phyloP scores from a whole-genome alignment of 2,329 filamentous ascomycete genomes.

The Xylariaceae sp. region DNA sequence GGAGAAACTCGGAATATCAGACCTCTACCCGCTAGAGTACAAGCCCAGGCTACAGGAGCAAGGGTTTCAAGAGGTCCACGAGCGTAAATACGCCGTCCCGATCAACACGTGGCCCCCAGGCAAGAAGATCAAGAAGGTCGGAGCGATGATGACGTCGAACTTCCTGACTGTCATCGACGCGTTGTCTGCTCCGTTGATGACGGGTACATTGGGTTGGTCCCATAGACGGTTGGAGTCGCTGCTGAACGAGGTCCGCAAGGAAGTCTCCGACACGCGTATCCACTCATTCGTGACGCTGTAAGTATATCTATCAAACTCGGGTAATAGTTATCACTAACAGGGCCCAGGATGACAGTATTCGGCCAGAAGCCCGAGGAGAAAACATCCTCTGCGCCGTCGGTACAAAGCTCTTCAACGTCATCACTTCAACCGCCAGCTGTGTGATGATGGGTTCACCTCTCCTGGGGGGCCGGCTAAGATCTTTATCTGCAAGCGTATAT shows the following conservation, averaged over 20 bases:
- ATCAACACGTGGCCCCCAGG: conserved; percentile 37
- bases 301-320: neutral
- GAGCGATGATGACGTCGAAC: conserved; percentile 35
- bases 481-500: too few species aligned
- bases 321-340: neutral
- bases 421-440: neutral
- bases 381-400: conserved; percentile 21
- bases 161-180: conserved; percentile 31
- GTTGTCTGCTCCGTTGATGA: conserved; percentile 28
- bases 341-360: conserved; percentile 31
- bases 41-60: conserved; percentile 24
- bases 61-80: conserved; percentile 25
- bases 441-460: too few species aligned
- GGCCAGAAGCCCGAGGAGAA: conserved; percentile 32
- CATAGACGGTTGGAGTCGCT: conserved; percentile 22
- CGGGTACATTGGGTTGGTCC: conserved; percentile 28
- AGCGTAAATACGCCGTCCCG: conserved; percentile 29
- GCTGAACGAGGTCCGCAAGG: conserved; percentile 27
- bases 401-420: neutral
- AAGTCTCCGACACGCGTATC: conserved; percentile 27
- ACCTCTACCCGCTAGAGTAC: conserved; percentile 33
- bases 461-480: too few species aligned
- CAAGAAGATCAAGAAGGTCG: conserved; percentile 33
- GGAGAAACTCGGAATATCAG: conserved; percentile 33
- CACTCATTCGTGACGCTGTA: conserved; percentile 36